Base-by-base conservation (phyloP, 1,284 basidiomycete species). In the Malassezia caprae region DNA sequence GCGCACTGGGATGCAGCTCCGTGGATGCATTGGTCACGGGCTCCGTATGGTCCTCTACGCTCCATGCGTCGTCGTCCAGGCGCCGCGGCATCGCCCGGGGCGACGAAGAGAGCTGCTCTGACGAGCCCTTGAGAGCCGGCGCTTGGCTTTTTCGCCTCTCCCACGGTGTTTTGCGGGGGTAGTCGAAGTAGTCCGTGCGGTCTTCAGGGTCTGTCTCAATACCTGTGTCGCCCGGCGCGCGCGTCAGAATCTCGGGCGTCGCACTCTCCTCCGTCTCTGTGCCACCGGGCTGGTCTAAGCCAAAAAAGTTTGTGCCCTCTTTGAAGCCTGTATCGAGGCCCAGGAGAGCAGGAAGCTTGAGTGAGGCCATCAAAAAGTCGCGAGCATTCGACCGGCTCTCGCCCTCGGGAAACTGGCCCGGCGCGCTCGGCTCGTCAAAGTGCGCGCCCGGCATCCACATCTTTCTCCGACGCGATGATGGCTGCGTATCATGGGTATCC, bases 1-100 rank as follows among this genome's bases (percentile, higher is more conserved):
- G 46, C 28, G 46, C 53, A 30, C 40, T 55, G 3, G 53, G 46
- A 37, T 55, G 53, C 17, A 44, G 26, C 24, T 55, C 54, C 1
- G 40, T 27, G 13, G 32, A 34, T 4, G 44, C 45, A 13, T 55
- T 48, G n/a, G n/a, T 27, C 15, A 28, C 21, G 26, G 27, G 24
- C 7, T 23, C 2, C 7, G 46, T 41, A n/a, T 37, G 41, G 27
- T 46, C 44, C 15, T 37, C 39, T 3, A 56, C 24, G 28, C 40
- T 56, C 54, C 49, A 51, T 10, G 41, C 40, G 8, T 56, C 43
- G 21, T 56, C 17, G 37, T 39, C 37, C 37, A 39, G 4, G 2
- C 17, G 37, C 19, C 19, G 44, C 17, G 44, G 26, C 13, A 32
- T 8, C 10, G 19, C 17, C 2, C 15, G 24, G 4, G 27, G 44